phyloP scores from a whole-genome alignment of 306 rosid species.

The Fragaria iinumae region DNA sequence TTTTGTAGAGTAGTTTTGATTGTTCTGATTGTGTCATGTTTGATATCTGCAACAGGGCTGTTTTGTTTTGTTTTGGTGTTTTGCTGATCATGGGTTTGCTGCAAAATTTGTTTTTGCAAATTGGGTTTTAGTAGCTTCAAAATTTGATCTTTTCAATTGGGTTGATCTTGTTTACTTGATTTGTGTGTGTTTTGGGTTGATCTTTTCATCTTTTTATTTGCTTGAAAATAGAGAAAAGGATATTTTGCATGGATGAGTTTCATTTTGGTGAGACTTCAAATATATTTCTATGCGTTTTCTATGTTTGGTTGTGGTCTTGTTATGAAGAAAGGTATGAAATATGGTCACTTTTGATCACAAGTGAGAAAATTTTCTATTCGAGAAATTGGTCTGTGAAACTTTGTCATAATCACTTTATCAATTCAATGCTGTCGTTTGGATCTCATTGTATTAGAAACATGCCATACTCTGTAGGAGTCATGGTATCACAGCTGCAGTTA shows the following conservation, averaged over 20 bases:
- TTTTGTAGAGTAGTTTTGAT: slow-evolving; percentile 24
- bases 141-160: slow-evolving; percentile 9
- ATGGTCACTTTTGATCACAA: neutral
- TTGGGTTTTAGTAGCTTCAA: slow-evolving; percentile 6
- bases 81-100: neutral
- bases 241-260: neutral
- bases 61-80: slow-evolving; percentile 4
- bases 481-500: slow-evolving; percentile 1
- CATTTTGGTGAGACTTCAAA: neutral
- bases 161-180: neutral
- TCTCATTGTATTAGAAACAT: neutral
- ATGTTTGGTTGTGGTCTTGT: slow-evolving; percentile 9
- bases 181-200: slow-evolving; percentile 4
- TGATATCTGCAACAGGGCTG: slow-evolving; percentile 20
- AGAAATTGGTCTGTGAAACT: neutral
- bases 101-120: neutral
- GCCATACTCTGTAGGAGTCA: neutral
- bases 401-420: neutral
- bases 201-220: neutral
- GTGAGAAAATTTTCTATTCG: neutral
- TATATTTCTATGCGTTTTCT: neutral
- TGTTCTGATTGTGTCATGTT: slow-evolving; percentile 22
- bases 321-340: neutral
- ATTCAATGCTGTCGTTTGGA: neutral
- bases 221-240: neutral